Percentiles rank a stretch among this genome's conserved stretches.
phyloP scores from a whole-genome alignment of 2,329 filamentous ascomycete genomes.

The Paradendryphiella salina region DNA sequence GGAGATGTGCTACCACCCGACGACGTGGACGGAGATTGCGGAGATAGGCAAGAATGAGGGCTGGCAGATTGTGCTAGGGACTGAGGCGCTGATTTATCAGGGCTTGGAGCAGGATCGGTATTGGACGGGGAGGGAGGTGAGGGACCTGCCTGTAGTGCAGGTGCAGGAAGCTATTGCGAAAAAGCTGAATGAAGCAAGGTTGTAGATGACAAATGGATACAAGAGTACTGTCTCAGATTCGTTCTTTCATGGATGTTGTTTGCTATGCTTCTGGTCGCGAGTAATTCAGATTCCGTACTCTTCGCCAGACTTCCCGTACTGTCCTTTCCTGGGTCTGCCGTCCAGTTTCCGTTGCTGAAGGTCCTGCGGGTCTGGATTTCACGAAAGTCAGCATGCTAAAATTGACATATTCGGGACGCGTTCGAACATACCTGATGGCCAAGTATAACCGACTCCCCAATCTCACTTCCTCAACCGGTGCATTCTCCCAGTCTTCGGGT shows the following conservation, averaged over 20 bases:
- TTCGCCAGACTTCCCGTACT: slow-evolving; percentile 72
- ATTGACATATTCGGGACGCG: too few relatives aligned
- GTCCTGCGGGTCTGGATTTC: slow-evolving; percentile 62
- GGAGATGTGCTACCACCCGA: slow-evolving; percentile 83
- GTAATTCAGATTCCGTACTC: slow-evolving; percentile 69
- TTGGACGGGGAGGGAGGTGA: slow-evolving; percentile 66
- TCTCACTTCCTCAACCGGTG: slow-evolving; percentile 61
- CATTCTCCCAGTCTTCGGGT: slow-evolving; percentile 60
- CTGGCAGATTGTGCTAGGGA: slow-evolving; percentile 76
- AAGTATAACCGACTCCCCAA: slow-evolving; percentile 72
- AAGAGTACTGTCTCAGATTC: not conserved
- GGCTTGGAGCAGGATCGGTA: slow-evolving; percentile 66
- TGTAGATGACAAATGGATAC: slow-evolving; percentile 18
- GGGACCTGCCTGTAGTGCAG: slow-evolving; percentile 62
- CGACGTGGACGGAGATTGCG: slow-evolving; percentile 65
- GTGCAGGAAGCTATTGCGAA: slow-evolving; percentile 59
- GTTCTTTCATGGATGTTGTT: not conserved
- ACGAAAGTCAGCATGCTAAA: not conserved
- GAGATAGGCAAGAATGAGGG: slow-evolving; percentile 62
- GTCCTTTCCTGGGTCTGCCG: slow-evolving; percentile 70
- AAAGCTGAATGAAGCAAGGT: slow-evolving; percentile 33
- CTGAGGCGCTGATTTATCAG: slow-evolving; percentile 77
- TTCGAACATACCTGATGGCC: slow-evolving; percentile 61
- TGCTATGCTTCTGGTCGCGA: slow-evolving; percentile 59
- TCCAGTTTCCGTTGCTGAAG: slow-evolving; percentile 63